phyloP scores from a whole-genome alignment of 2,329 filamentous ascomycete genomes.

The Monilinia polystroma region DNA sequence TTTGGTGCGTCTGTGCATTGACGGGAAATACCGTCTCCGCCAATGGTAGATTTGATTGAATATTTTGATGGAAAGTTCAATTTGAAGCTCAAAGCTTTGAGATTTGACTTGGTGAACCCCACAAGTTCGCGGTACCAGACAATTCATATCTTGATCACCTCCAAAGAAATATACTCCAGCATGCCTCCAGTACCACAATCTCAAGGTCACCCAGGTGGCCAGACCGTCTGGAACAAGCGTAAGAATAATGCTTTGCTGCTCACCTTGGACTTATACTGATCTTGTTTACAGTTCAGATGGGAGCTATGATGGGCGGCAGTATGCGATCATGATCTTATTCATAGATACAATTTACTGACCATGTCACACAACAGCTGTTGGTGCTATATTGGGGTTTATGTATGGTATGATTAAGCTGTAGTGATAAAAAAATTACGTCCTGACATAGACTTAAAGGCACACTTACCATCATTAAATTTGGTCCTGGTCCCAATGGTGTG shows the following conservation, averaged over 20 bases:
- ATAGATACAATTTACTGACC: conserved; percentile 2
- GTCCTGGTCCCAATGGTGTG: conserved; percentile 88
- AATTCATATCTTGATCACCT: neutral
- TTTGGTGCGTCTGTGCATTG: neutral
- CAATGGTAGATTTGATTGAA: conserved; percentile 10
- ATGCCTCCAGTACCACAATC: conserved; percentile 23
- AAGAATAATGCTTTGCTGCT: conserved; percentile 12
- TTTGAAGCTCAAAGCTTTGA: neutral
- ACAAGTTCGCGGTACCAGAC: neutral
- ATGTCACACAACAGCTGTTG: conserved; percentile 67
- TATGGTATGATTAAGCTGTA: conserved; percentile 63
- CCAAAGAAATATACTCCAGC: neutral
- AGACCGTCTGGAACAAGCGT: conserved; percentile 22
- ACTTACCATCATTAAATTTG: conserved; percentile 93
- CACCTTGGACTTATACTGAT: conserved; percentile 37
- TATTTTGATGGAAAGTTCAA: neutral
- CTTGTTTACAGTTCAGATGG: conserved; percentile 82
- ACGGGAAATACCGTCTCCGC: conserved; percentile 6
- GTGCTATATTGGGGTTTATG: conserved; percentile 95
- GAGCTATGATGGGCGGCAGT: conserved; percentile 98
- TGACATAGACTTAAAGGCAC: conserved; percentile 58
- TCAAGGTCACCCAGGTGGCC: conserved; percentile 22
- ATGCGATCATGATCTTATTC: conserved; percentile 47
- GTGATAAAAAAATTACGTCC: neutral
- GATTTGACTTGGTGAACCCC: conserved; percentile 1